Conservation (phyloP, 2,329 filamentous ascomycete genomes). For the Lachnellula cervina region DNA sequence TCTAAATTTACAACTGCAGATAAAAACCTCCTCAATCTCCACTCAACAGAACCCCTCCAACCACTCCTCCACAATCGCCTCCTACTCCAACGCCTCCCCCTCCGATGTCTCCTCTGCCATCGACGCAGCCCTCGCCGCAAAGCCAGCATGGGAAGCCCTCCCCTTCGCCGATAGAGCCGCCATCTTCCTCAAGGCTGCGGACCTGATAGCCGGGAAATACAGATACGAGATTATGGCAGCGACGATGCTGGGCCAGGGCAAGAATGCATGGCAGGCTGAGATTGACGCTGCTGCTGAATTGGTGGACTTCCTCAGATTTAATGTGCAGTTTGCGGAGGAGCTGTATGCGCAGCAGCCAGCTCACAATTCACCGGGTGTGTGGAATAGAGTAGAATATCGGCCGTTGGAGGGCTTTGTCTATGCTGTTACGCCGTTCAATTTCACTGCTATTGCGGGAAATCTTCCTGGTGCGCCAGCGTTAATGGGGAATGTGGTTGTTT, state of each 20-base stretch:
- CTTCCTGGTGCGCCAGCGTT: slow-evolving; percentile 76
- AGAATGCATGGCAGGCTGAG: background rate
- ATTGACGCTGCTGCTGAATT: background rate
- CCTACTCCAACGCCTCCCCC: slow-evolving; percentile 73
- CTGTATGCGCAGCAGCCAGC: background rate
- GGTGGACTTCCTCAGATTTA: background rate
- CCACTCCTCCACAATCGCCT: slow-evolving; percentile 71
- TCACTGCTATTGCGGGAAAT: slow-evolving; percentile 91
- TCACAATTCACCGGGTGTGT: slow-evolving; percentile 68
- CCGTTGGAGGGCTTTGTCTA: slow-evolving; percentile 94
- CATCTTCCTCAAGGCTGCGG: background rate
- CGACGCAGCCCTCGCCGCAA: background rate
- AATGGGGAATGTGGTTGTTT: slow-evolving; percentile 90
- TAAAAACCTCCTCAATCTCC: slow-evolving; percentile 60
- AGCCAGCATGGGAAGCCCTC: background rate
- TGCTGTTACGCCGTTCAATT: slow-evolving; percentile 93
- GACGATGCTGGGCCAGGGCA: slow-evolving; percentile 62
- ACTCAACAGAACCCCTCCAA: slow-evolving; percentile 79
- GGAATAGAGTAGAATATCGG: slow-evolving; percentile 88
- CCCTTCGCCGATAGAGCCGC: background rate
- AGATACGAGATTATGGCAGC: slow-evolving; percentile 39
- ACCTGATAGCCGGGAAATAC: background rate
- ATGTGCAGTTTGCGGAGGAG: slow-evolving; percentile 42
- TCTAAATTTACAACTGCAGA: slow-evolving; percentile 37
- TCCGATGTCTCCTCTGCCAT: slow-evolving; percentile 26